These are phyloP conservation scores for Detonula confervacea DNA, from an alignment of 352 stramenopile genomes.

Conservation along the genomic window DNA sequence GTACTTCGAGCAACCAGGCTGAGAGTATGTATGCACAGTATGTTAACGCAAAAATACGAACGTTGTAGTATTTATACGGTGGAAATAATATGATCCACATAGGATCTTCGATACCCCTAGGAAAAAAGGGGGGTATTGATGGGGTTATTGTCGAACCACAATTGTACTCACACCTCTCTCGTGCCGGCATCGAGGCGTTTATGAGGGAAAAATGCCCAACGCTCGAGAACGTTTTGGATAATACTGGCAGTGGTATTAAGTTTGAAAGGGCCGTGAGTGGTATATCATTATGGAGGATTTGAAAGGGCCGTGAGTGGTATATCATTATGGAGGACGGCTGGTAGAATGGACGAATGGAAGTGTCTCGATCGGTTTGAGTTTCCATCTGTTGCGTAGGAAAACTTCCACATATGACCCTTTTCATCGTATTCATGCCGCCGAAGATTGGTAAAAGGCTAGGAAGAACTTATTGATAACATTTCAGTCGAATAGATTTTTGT, in stretches of 20 bases:
- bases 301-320: slow-evolving; percentile 33
- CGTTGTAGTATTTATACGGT: too few relatives aligned
- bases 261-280: slow-evolving; percentile 36
- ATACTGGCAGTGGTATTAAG: slow-evolving; percentile 10
- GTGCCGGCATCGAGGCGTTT: slow-evolving; percentile 33
- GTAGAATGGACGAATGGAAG: slow-evolving; percentile 40
- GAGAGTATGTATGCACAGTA: too few relatives aligned
- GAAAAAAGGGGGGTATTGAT: too few relatives aligned
- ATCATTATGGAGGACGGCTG: slow-evolving; percentile 46
- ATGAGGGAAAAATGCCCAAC: slow-evolving; percentile 37
- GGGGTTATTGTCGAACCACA: too few relatives aligned
- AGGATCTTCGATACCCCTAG: too few relatives aligned
- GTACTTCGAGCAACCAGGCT: too few relatives aligned
- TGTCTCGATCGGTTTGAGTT: slow-evolving; percentile 43
- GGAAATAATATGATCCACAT: too few relatives aligned
- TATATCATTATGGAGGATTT: slow-evolving; percentile 48
- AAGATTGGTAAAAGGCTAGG: too few relatives aligned
- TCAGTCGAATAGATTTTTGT: too few relatives aligned
- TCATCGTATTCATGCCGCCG: too few relatives aligned
- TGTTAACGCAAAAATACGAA: too few relatives aligned
- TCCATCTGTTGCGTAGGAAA: slow-evolving; percentile 1
- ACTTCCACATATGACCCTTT: not conserved
- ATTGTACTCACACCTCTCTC: slow-evolving; percentile 31
- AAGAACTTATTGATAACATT: too few relatives aligned
- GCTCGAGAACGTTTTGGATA: slow-evolving; percentile 32